Evolutionary conservation across 2,329 filamentous ascomycete species (phyloP), one percentile per base, ranked within the genome.

Genomic region (Apiospora malaysiana): DNA sequence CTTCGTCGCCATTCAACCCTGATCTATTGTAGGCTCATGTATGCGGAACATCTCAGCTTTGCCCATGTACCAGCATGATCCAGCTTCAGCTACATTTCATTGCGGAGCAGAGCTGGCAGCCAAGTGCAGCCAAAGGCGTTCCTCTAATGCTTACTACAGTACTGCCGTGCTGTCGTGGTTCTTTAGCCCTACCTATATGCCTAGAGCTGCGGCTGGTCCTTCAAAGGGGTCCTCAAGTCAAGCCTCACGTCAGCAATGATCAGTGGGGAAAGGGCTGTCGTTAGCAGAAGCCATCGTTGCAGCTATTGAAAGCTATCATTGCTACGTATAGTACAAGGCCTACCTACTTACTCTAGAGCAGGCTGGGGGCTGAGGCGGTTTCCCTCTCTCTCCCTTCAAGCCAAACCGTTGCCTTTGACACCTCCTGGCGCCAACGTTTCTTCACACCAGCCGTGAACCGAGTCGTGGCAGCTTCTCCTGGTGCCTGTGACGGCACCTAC

Each of bases 221-320:
- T 59, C 51, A n/a, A 32, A 63, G 56, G 56, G 56, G 56, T 63
- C 21, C 56, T 63, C 56, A 40, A 40, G 56, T 40, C 56, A 63
- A 63, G 32, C 56, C 56, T 40, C 56, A 63, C 56, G 32, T 63
- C 56, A 63, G 56, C 56, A 40, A 40, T 56, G 32, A 21, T 40
- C 18, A 40, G 56, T 40, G 18, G 40, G 8, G 10, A 12, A 59
- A 59, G 25, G 7, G 21, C 21, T n/a, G 56, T 40, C n/a, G 56
- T 40, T 63, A 40, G 56, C 40, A 14, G 32, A 63, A 40, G 56
- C 56, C 56, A 63, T 63, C 56, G 56, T 63, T 63, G 10, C 6
- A 63, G 56, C 56, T 63, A 63, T 63, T 32, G 56, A 40, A 63
- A 56, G 49, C 14, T 63, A 63, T 32, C 32, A 40, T 23, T 23